phyloP scores from a whole-genome alignment of 2,329 filamentous ascomycete genomes.

The Fusarium vanettenii region DNA sequence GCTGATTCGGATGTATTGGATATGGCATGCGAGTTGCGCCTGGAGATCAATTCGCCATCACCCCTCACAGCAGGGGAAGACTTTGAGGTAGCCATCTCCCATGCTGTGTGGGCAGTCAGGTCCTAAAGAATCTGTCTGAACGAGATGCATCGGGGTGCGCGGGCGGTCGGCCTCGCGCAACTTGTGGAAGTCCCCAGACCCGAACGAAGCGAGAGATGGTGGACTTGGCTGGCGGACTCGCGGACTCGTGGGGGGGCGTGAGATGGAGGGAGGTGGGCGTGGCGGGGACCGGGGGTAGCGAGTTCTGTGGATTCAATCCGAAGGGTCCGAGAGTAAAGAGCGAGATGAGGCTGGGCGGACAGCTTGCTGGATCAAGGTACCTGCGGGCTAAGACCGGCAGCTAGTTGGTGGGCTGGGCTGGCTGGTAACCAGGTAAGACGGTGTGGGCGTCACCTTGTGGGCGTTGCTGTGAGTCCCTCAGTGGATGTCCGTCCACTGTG shows the following conservation, averaged over 20 bases:
- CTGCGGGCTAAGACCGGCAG: background rate
- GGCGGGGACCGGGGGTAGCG: conserved; percentile 30
- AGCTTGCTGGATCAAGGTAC: background rate
- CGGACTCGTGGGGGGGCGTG: conserved; percentile 32
- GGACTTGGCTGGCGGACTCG: conserved; percentile 34
- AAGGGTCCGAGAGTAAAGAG: conserved; percentile 34
- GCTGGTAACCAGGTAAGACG: conserved; percentile 2
- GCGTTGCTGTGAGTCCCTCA: conserved; percentile 25
- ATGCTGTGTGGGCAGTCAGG: conserved; percentile 46
- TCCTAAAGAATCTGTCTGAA: conserved; percentile 38
- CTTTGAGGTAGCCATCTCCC: conserved; percentile 50
- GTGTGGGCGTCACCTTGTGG: conserved; percentile 4
- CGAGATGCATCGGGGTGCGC: conserved; percentile 31
- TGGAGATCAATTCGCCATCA: conserved; percentile 44
- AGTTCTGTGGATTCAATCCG: conserved; percentile 22
- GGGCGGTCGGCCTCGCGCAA: conserved; percentile 43
- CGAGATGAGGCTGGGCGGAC: conserved; percentile 31
- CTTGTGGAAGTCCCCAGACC: conserved; percentile 36
- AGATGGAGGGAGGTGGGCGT: conserved; percentile 21
- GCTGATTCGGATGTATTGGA: conserved; percentile 38
- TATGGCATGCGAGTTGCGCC: conserved; percentile 39
- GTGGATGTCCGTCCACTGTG: conserved; percentile 23
- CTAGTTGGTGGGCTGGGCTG: background rate
- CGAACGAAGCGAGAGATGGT: conserved; percentile 35
- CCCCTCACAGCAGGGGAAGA: conserved; percentile 42